Percentiles rank a stretch among this genome's conserved stretches.
phyloP scores from a whole-genome alignment of 2,329 filamentous ascomycete genomes.

The Colletotrichum lentis region DNA sequence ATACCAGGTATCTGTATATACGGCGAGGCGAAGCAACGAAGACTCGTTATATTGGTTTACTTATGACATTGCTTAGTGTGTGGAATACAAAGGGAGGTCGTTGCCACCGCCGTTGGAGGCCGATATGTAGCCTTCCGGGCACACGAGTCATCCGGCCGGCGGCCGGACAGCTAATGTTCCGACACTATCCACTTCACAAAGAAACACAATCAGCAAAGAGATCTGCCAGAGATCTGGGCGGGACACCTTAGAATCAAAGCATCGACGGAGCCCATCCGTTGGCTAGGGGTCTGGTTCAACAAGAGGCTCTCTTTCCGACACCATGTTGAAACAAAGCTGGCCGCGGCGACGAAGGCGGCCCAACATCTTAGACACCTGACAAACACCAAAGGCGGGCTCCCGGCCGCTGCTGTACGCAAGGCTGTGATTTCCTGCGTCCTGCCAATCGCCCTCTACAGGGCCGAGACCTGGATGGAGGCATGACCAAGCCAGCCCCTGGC shows the following conservation, averaged over 20 bases:
- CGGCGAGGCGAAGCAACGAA: no score
- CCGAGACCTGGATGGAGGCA: neutral
- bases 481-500: no score
- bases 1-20: no score
- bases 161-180: no score
- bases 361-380: neutral
- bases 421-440: neutral
- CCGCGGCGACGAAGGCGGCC: neutral
- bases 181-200: neutral
- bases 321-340: neutral
- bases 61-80: no score
- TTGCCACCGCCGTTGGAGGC: no score
- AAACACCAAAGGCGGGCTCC: neutral
- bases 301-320: neutral
- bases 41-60: no score
- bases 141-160: no score
- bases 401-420: neutral
- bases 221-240: neutral
- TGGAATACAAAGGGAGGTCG: no score
- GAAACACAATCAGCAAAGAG: neutral
- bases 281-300: constrained; percentile 7
- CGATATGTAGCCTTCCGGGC: no score
- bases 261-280: neutral
- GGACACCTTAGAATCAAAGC: no score
- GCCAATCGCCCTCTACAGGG: neutral